A percentile compares a stretch with the other conserved stretches of the same genome.
Conservation (phyloP, 2,329 filamentous ascomycete genomes). For the Neofusicoccum kwambonambiense region DNA sequence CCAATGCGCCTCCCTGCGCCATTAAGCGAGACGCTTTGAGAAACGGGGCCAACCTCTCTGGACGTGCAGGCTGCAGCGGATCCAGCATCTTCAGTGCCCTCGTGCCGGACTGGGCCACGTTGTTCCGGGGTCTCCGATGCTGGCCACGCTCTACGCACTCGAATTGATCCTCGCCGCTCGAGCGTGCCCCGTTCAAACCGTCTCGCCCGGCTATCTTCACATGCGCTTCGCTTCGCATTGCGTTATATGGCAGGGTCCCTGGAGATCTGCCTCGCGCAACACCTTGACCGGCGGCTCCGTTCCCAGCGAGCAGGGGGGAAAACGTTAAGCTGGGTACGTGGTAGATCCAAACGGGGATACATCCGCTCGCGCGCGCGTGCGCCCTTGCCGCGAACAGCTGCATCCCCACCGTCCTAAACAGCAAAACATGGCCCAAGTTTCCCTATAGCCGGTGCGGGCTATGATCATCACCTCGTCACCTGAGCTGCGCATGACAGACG, state of each 20-base stretch:
- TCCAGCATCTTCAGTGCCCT: not conserved
- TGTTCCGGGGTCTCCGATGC: not conserved
- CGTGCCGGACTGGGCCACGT: not conserved
- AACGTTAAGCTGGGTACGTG: no score
- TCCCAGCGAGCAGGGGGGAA: not conserved
- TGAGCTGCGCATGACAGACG: slow-evolving; percentile 8
- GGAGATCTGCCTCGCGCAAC: not conserved
- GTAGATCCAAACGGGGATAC: not conserved
- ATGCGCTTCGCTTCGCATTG: not conserved
- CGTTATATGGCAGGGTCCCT: not conserved
- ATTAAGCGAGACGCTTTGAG: not conserved
- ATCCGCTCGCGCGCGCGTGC: not conserved
- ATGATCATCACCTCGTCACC: not conserved
- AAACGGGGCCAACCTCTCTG: not conserved
- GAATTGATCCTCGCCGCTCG: not conserved
- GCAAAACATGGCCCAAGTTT: not conserved
- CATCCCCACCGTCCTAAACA: not conserved
- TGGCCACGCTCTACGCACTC: not conserved
- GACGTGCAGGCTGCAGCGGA: not conserved
- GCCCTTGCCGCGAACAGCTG: not conserved
- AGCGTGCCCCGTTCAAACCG: not conserved
- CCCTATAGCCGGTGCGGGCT: not conserved
- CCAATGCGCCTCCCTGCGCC: not conserved
- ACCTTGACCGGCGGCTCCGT: not conserved
- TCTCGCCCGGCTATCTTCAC: not conserved